Base-by-base conservation (phyloP, 2,329 filamentous ascomycete genomes). In the Cordyceps javanica region DNA sequence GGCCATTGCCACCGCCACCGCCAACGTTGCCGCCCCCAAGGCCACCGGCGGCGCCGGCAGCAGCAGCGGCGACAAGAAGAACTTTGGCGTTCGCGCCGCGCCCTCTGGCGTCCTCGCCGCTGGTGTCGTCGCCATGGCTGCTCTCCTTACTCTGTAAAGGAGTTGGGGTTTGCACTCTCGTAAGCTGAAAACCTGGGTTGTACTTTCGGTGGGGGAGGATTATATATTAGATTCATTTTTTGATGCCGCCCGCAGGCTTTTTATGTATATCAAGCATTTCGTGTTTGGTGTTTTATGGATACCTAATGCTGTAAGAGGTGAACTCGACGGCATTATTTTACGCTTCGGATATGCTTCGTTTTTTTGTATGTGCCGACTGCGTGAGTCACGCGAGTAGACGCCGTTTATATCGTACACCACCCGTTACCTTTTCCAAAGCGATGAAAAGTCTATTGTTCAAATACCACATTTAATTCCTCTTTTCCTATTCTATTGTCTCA, bases 41-140 rank as follows among this genome's bases (percentile, higher is more conserved):
- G 65, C 69, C 55, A 72, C 61, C 56, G 59, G 61, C 16, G 62
- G 63, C 49, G n/a, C n/a, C n/a, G 58, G 62, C 30, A 55, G 61
- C 55, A 41, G 60, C 54, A 55, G 57, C 41, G 58, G 56, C 50
- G 19, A 10, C 39, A 64, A 66, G 42, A 65, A 65, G 64, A 75
- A 69, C 64, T 74, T 73, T 57, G 72, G 72, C 42, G 69, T 72
- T 49, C 66, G 68, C 14, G 66, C 70, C 25, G 67, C 51, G 41
- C 72, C 28, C 64, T 75, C 56, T 66, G 68, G 61, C 69, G 68
- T 79, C n/a, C 80, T 81, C 36, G 74, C 78, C 68, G 74, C 70
- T 51, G 75, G 75, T 14, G 81, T 81, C 65, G 80, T 76, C 39
- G 74, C 71, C 59, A 81, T 84, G 78, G 67, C 42, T 48, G 56